phyloP scores from a whole-genome alignment of 2,329 filamentous ascomycete genomes.

The Ophioceras dolichostomum region DNA sequence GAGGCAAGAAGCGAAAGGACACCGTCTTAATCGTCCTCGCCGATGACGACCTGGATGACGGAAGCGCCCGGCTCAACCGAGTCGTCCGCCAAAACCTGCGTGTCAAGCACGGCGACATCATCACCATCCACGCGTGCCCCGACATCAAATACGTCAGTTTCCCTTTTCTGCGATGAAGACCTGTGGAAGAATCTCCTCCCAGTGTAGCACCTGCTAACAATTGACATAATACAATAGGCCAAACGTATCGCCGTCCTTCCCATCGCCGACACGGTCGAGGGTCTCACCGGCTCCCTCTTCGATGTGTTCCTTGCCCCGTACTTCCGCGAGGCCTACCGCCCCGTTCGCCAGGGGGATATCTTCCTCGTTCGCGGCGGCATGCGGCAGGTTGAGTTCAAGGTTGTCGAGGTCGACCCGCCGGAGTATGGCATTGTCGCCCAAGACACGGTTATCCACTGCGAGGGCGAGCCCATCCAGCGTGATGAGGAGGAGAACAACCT shows the following conservation, averaged over 20 bases:
- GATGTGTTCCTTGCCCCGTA: conserved; percentile 99
- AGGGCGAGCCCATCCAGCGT: conserved; percentile 82
- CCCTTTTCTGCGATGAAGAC: too few relatives aligned
- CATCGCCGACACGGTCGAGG: conserved; percentile 96
- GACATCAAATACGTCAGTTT: conserved; percentile 99
- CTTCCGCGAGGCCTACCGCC: conserved; percentile 97
- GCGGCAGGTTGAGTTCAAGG: conserved; percentile 99
- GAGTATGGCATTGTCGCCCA: conserved; percentile 98
- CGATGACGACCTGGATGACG: conserved; percentile 96
- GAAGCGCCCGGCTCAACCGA: conserved; percentile 93
- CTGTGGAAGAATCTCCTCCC: conserved; percentile 14
- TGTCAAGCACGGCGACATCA: conserved; percentile 95
- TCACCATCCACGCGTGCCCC: conserved; percentile 93
- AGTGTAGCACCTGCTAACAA: not conserved
- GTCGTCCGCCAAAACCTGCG: conserved; percentile 96
- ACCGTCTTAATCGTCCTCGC: conserved; percentile 95
- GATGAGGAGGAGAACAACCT: conserved; percentile 99
- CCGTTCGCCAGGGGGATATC: conserved; percentile 90
- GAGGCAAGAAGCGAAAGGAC: conserved; percentile 99
- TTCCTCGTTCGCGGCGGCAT: conserved; percentile 97
- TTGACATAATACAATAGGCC: conserved; percentile 43
- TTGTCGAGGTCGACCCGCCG: conserved; percentile 94
- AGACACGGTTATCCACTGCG: conserved; percentile 97
- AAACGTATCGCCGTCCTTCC: conserved; percentile 98
- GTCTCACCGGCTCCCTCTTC: conserved; percentile 93